Evolutionary conservation across 2,329 filamentous ascomycete genomes (phyloP), one percentile per base, ranked within the genome.

Genomic region (Fusarium acutatum): DNA sequence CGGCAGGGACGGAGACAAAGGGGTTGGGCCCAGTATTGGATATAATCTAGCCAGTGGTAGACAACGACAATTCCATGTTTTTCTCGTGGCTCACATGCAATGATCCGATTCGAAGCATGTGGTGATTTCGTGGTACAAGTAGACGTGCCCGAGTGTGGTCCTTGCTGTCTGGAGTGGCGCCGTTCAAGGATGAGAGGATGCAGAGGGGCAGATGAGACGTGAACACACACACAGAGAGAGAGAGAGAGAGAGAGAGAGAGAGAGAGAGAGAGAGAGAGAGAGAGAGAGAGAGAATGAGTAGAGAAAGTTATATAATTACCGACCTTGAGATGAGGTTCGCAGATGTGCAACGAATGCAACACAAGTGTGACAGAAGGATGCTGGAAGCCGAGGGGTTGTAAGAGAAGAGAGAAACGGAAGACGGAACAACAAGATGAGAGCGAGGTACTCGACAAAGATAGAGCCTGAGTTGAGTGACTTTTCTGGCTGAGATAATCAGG

Each of bases 401-500:
- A 34, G 37, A 58, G 41, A 44, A 46, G 62, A 47, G 47, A 60
- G 40, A 52, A 69, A 64, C 37, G 13, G 38, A 41, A 46, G 50
- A 57, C 38, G 32, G 28, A 41, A 50, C 61, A 64, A 69, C 63
- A 57, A 53, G 57, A 68, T 44, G 43, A 63, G n/a, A 60, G 56
- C 13, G 37, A 53, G 47, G 32, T 41, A 67, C 47, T 46, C 28
- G 52, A 68, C 35, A 35, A 67, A 66, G 41, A 54, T 58, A 68
- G 35, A 50, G 38, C 41, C 47, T 54, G 37, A 63, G 41, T 34
- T 32, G 53, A 64, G 67, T 35, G 60, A 49, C 50, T 60, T 67
- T 57, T 59, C 40, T 53, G 49, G 62, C 68, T 71, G 68, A 67
- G 71, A 73, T 72, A 72, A 72, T 67, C 47, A 64, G 64, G 61